Conservation (phyloP, 495 filamentous ascomycete genomes). For the Annulohypoxylon moriforme region DNA sequence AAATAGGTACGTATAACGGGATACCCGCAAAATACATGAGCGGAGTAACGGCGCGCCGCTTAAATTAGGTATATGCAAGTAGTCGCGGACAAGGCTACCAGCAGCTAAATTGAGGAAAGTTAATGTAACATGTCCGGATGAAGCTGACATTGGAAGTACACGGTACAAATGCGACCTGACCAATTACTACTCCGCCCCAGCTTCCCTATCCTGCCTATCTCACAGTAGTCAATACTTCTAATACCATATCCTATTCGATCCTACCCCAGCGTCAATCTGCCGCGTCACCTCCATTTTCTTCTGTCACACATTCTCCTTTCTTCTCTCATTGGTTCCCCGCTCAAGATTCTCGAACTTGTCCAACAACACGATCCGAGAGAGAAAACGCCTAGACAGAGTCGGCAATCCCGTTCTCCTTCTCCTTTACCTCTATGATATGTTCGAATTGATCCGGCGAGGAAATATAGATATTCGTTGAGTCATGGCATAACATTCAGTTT, state of each 20-base stretch:
- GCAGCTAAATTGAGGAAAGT: conserved; percentile 6
- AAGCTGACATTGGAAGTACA: conserved; percentile 11
- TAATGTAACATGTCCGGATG: conserved; percentile 8
- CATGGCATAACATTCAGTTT: conserved; percentile 32
- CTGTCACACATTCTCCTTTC: conserved; percentile 26
- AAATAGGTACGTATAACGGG: conserved; percentile 10
- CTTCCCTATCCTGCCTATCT: background rate
- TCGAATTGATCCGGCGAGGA: conserved; percentile 1
- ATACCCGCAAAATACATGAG: conserved; percentile 8
- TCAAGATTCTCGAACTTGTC: conserved; percentile 29
- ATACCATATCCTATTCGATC: conserved; percentile 20
- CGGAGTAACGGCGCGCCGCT: conserved; percentile 19
- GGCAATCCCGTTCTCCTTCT: conserved; percentile 2
- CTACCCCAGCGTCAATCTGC: conserved; percentile 36
- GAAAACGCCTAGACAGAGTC: conserved; percentile 15
- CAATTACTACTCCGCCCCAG: conserved; percentile 9
- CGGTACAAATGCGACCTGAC: background rate
- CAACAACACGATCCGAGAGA: conserved; percentile 19
- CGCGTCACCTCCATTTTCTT: conserved; percentile 34
- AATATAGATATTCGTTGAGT: conserved; percentile 13
- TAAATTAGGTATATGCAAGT: conserved; percentile 33
- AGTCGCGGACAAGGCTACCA: conserved; percentile 20
- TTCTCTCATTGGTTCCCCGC: conserved; percentile 37
- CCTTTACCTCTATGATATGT: background rate
- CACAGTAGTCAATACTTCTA: background rate